A percentile compares a stretch with the other conserved stretches of the same genome.
Conservation (phyloP, 495 filamentous ascomycete species). For the Hypomontagnella monticulosa region DNA sequence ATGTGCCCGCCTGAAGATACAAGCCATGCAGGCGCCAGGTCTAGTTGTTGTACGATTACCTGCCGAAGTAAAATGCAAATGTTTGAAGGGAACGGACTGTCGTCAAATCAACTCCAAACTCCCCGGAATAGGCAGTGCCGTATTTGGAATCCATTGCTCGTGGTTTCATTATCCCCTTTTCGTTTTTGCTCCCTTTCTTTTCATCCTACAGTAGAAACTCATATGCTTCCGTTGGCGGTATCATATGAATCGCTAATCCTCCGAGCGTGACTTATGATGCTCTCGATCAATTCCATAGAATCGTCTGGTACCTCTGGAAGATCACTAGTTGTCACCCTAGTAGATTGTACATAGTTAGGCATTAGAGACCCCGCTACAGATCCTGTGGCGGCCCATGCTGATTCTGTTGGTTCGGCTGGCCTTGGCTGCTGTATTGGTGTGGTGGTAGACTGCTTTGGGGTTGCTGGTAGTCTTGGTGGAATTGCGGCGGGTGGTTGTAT, state of each 20-base stretch:
- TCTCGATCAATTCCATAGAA: constrained; percentile 59
- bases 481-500: constrained; percentile 9
- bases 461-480: constrained; percentile 14
- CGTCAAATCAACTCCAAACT: constrained; percentile 35
- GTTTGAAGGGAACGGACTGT: neutral
- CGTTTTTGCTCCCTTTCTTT: neutral
- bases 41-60: constrained; percentile 16
- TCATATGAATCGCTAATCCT: constrained; percentile 38
- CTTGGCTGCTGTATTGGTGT: constrained; percentile 8
- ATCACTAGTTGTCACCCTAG: constrained; percentile 26
- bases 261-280: constrained; percentile 54
- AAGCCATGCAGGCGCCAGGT: constrained; percentile 34
- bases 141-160: constrained; percentile 3
- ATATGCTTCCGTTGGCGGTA: neutral
- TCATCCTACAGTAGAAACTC: neutral
- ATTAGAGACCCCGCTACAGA: constrained; percentile 13
- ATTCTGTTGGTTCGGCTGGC: neutral
- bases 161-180: constrained; percentile 26
- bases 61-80: constrained; percentile 5
- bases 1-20: constrained; percentile 9
- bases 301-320: constrained; percentile 55
- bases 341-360: constrained; percentile 6
- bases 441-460: neutral
- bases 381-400: neutral
- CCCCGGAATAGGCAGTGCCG: constrained; percentile 9